Conservation (phyloP, 2,329 filamentous ascomycete genomes). For the Lecanoromycetidae sp. region DNA sequence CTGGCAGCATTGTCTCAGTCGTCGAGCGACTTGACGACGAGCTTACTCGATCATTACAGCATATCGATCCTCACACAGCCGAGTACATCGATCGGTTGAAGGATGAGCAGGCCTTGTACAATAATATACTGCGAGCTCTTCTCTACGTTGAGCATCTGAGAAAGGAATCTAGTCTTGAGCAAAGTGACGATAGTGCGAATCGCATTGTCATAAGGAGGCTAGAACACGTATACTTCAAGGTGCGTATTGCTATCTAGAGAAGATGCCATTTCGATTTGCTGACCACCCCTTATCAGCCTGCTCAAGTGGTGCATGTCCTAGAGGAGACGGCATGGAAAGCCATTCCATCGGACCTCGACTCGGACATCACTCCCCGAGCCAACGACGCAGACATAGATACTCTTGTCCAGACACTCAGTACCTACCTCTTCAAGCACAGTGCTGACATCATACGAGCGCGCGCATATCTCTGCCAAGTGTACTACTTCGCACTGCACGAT, state of each 20-base stretch:
- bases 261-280: slow-evolving; percentile 16
- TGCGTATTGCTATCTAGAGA: slow-evolving; percentile 26
- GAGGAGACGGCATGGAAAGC: slow-evolving; percentile 90
- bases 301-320: slow-evolving; percentile 82
- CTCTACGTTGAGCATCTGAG: slow-evolving; percentile 78
- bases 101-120: slow-evolving; percentile 84
- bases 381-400: slow-evolving; percentile 55
- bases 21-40: slow-evolving; percentile 94
- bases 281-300: slow-evolving; percentile 43
- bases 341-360: slow-evolving; percentile 58
- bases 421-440: slow-evolving; percentile 86
- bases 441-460: slow-evolving; percentile 92
- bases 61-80: slow-evolving; percentile 94
- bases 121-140: slow-evolving; percentile 75
- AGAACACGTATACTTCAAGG: slow-evolving; percentile 98
- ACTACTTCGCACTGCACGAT: slow-evolving; percentile 94
- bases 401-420: slow-evolving; percentile 79
- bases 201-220: slow-evolving; percentile 84
- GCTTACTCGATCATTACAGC: slow-evolving; percentile 90
- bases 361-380: slow-evolving; percentile 64
- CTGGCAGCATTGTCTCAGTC: slow-evolving; percentile 88
- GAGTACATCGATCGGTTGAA: slow-evolving; percentile 94
- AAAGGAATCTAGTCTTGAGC: slow-evolving; percentile 57
- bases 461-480: slow-evolving; percentile 97
- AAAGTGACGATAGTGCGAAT: slow-evolving; percentile 79